Evolutionary conservation across 2,329 filamentous ascomycete genomes (phyloP).

Genomic region (Alternaria sp.): DNA sequence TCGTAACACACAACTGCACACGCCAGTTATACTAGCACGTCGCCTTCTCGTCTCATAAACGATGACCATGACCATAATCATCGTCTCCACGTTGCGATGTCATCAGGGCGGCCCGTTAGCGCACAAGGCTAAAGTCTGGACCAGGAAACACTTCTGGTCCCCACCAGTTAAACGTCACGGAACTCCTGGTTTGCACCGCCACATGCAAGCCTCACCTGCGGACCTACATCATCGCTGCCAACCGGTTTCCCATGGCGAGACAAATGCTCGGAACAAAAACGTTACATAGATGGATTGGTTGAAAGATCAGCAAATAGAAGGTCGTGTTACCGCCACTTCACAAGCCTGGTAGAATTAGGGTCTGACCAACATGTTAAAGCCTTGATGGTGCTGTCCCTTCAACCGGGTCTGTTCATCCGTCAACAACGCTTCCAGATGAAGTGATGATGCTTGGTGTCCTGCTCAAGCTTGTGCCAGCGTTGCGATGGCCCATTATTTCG

Average conservation of each 20-base stretch:
- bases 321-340: background rate
- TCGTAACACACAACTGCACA: conserved; percentile 1
- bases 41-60: background rate
- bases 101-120: conserved; percentile 8
- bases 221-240: conserved; percentile 12
- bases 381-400: conserved; percentile 4
- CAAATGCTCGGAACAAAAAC: conserved; percentile 7
- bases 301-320: conserved; percentile 2
- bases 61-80: background rate
- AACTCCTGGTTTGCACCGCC: conserved; percentile 9
- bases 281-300: conserved; percentile 4
- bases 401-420: conserved; percentile 7
- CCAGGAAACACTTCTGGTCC: background rate
- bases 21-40: background rate
- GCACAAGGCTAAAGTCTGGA: background rate
- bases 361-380: conserved; percentile 6
- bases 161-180: conserved; percentile 2
- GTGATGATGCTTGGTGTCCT: conserved; percentile 14
- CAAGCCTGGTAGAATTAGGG: background rate
- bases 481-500: conserved; percentile 9
- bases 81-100: conserved; percentile 5
- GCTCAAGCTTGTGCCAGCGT: conserved; percentile 11
- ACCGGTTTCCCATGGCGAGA: conserved; percentile 12
- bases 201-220: conserved; percentile 9
- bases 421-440: conserved; percentile 9